Percentiles rank a stretch among this genome's conserved stretches.
Evolutionary conservation across 1,284 basidiomycete species (phyloP).

Genomic region (Pseudozyma tsukubaensis): DNA sequence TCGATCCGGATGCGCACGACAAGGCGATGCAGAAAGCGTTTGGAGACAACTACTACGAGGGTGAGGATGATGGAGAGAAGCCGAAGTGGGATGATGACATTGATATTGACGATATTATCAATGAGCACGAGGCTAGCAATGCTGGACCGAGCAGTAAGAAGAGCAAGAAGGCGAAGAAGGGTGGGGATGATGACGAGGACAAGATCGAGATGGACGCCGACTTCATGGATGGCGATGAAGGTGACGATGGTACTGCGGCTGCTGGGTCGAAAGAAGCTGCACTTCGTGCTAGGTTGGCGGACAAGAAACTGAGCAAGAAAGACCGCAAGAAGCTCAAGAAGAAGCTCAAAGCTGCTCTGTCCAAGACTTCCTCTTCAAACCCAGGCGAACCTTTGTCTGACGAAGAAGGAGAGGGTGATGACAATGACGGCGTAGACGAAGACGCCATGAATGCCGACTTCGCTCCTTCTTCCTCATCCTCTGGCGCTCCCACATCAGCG

Average conservation of each 20-base stretch:
- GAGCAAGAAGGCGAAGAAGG: slow-evolving; percentile 72
- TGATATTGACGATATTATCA: slow-evolving; percentile 78
- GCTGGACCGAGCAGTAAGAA: slow-evolving; percentile 72
- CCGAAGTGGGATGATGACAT: slow-evolving; percentile 91
- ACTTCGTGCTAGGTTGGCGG: slow-evolving; percentile 44
- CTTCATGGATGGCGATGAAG: slow-evolving; percentile 66
- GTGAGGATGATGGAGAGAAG: slow-evolving; percentile 71
- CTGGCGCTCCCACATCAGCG: slow-evolving; percentile 7
- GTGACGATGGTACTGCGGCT: slow-evolving; percentile 20
- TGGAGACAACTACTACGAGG: slow-evolving; percentile 60
- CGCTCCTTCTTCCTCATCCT: not conserved
- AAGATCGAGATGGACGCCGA: slow-evolving; percentile 81
- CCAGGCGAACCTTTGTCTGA: slow-evolving; percentile 33
- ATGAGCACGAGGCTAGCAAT: slow-evolving; percentile 68
- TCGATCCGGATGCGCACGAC: slow-evolving; percentile 67
- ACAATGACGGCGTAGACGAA: slow-evolving; percentile 61
- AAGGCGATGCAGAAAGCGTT: slow-evolving; percentile 61
- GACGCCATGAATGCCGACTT: slow-evolving; percentile 50
- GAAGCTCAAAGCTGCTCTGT: slow-evolving; percentile 65
- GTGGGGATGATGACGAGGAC: slow-evolving; percentile 31
- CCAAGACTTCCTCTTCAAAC: slow-evolving; percentile 39
- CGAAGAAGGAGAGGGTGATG: slow-evolving; percentile 7
- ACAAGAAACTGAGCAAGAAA: slow-evolving; percentile 77
- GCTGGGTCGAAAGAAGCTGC: slow-evolving; percentile 36
- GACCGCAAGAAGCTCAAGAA: slow-evolving; percentile 77